phyloP scores from a whole-genome alignment of 2,329 filamentous ascomycete species.

The Pyricularia pennisetigena region DNA sequence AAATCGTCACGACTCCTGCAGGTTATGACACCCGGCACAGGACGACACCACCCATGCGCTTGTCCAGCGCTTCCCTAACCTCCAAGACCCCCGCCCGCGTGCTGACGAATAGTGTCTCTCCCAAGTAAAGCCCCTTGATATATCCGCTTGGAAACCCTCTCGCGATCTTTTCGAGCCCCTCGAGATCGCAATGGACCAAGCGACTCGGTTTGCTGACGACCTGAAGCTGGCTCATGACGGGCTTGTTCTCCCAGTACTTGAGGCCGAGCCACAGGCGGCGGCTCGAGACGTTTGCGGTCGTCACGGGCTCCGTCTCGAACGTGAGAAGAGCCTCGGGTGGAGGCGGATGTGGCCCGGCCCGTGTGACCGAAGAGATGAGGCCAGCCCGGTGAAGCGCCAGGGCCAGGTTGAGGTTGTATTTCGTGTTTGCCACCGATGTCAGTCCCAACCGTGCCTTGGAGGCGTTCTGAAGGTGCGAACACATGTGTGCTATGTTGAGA shows the following conservation, averaged over 20 bases:
- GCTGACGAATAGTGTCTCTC: constrained; percentile 72
- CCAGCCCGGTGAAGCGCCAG: constrained; percentile 75
- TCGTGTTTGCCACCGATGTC: constrained; percentile 72
- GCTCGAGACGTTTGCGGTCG: constrained; percentile 59
- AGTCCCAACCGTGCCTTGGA: constrained; percentile 73
- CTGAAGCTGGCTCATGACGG: constrained; percentile 59
- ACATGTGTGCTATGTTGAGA: constrained; percentile 66
- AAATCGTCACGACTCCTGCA: background rate
- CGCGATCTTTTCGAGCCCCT: constrained; percentile 53
- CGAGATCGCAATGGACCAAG: constrained; percentile 54
- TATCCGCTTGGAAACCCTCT: constrained; percentile 61
- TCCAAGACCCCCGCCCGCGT: constrained; percentile 75
- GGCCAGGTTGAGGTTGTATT: constrained; percentile 67
- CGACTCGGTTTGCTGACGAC: constrained; percentile 68
- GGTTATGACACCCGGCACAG: constrained; percentile 57
- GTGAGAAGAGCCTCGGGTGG: constrained; percentile 33
- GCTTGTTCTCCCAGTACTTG: constrained; percentile 80
- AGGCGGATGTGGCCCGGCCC: constrained; percentile 50
- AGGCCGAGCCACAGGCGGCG: constrained; percentile 79
- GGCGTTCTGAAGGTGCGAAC: constrained; percentile 86
- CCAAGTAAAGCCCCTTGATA: constrained; percentile 65
- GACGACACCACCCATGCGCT: constrained; percentile 69
- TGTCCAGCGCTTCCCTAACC: constrained; percentile 70
- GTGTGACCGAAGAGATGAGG: constrained; percentile 70
- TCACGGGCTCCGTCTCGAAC: constrained; percentile 46